Evolutionary conservation across 2,329 filamentous ascomycete species (phyloP), one percentile per base, ranked within the genome.

Genomic region (Rhytidhysteron rufulum): DNA sequence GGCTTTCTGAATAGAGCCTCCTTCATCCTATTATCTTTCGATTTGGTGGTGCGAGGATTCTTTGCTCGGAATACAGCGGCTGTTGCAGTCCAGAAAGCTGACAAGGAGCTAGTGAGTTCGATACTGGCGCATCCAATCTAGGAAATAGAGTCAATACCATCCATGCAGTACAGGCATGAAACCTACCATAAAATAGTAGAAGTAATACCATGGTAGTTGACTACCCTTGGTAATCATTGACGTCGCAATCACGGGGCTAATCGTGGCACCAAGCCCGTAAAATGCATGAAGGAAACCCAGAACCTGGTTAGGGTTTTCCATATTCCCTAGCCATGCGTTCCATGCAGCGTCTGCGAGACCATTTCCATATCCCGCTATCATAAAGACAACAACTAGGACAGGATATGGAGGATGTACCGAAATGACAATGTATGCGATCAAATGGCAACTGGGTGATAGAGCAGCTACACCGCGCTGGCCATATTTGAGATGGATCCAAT

Each of bases 161-260:
- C 30, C 15, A 34, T 31, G 30, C 13, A 16, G 11, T 34, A 21
- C 32, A 17, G 22, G n/a, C 16, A 36, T 17, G 11, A 10, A 18
- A 57, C 73, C 46, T 54, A 85, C 79, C 81, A 89, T 85, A 41
- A 88, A 66, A 56, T 88, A 88, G 63, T 87, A 91, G 62, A 85
- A 90, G 9, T 71, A 71, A 52, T 83, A 88, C 87, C 87, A 93
- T 0, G 70, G 69, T 37, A 83, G 56, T 20, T 41, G 45, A 4
- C 67, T 50, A 0, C 68, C 79, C 48, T 79, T 80, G 0, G 82
- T 80, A 25, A 90, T 78, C 77, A 91, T 81, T 4, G 77, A 75
- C 0, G 86, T 88, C 2, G 85, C 85, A 43, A 88, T 73, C 5
- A 90, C 62, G 0, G 86, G 86, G 3, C 76, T 72, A 10, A 88